A percentile compares a stretch with the other conserved stretches of the same genome.
Conservation (phyloP, 305 asterid genomes). For the Rubia tinctorum region DNA sequence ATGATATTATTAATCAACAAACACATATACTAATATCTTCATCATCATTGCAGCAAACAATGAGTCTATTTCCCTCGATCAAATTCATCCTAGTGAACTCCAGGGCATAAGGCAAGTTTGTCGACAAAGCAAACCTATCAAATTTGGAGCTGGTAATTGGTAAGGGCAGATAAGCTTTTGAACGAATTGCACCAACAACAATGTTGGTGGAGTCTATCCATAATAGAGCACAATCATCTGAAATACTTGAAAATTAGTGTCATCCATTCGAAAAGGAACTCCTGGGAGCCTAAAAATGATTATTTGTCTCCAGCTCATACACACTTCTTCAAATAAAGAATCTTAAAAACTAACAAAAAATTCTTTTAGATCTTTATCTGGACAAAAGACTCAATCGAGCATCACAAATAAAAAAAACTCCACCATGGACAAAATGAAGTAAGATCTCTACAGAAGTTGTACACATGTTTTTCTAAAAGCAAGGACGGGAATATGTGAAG, state of each 20-base stretch:
- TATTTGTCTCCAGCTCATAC: neutral
- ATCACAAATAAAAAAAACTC: constrained; percentile 5
- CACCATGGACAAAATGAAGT: neutral
- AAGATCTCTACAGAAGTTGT: neutral
- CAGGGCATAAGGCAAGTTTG: too few relatives aligned
- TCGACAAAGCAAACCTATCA: too few relatives aligned
- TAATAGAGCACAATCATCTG: too few relatives aligned
- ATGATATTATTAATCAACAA: too few relatives aligned
- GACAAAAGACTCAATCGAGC: neutral
- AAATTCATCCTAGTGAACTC: too few relatives aligned
- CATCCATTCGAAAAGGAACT: neutral
- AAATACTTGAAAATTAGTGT: neutral
- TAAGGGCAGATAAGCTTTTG: too few relatives aligned
- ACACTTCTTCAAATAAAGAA: neutral
- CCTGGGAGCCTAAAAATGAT: neutral
- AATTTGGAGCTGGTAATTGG: too few relatives aligned
- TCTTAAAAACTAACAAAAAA: neutral
- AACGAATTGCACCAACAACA: too few relatives aligned
- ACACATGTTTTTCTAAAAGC: neutral
- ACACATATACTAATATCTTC: too few relatives aligned
- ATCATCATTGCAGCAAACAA: too few relatives aligned
- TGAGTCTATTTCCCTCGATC: too few relatives aligned
- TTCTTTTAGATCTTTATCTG: neutral
- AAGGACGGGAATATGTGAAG: neutral
- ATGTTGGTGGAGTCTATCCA: too few relatives aligned